Percentiles rank a stretch among this genome's conserved stretches.
phyloP scores from a whole-genome alignment of 805 yeast species.

The Vanderwaltozyma yarrowii region DNA sequence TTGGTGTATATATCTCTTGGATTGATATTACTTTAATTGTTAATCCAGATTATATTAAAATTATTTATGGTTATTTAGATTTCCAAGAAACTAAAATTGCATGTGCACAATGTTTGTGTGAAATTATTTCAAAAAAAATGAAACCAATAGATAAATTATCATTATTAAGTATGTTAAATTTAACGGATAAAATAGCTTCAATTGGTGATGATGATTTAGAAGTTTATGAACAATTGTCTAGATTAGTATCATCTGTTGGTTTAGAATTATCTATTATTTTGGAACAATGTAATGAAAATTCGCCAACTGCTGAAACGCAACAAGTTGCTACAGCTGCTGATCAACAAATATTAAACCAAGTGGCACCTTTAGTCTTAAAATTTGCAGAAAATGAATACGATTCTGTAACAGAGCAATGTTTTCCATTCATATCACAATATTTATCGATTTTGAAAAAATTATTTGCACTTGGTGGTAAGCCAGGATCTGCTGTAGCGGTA shows the following conservation, averaged over 20 bases:
- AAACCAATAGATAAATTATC: constrained; percentile 53
- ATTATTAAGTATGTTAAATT: constrained; percentile 55
- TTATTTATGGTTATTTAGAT: constrained; percentile 50
- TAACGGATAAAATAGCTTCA: constrained; percentile 41
- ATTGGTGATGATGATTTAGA: constrained; percentile 40
- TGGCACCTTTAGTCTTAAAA: constrained; percentile 63
- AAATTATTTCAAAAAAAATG: constrained; percentile 71
- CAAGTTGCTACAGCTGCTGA: constrained; percentile 31
- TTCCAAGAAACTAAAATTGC: constrained; percentile 40
- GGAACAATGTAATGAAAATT: constrained; percentile 38
- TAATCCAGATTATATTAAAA: constrained; percentile 37
- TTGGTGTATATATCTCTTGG: constrained; percentile 90
- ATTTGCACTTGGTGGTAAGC: constrained; percentile 31
- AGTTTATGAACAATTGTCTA: constrained; percentile 67
- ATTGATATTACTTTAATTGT: constrained; percentile 72
- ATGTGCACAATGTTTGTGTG: constrained; percentile 42
- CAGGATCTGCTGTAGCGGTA: constrained; percentile 30
- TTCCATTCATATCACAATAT: constrained; percentile 70
- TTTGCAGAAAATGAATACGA: constrained; percentile 78
- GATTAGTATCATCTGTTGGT: constrained; percentile 62
- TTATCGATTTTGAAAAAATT: constrained; percentile 57
- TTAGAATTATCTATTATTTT: constrained; percentile 62
- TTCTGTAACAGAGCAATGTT: constrained; percentile 75
- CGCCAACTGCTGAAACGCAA: constrained; percentile 28
- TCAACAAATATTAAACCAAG: constrained; percentile 40